A percentile compares a stretch with the other conserved stretches of the same genome.
These are phyloP conservation scores for Aegilops bicornis DNA, from an alignment of 176 grass and related monocot genomes.

Conservation along the genomic window DNA sequence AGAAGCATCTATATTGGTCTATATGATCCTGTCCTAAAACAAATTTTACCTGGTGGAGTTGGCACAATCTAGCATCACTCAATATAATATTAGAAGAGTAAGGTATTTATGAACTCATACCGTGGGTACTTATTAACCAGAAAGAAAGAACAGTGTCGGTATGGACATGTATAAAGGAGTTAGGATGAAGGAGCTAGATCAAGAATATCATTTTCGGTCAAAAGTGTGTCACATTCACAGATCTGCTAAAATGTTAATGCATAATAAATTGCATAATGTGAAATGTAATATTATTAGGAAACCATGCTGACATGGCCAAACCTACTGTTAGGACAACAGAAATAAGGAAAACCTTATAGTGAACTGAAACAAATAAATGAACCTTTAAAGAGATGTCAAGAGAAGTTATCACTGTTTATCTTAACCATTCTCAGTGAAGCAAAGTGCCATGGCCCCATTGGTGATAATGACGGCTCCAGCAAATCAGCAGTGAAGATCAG, in stretches of 20 bases:
- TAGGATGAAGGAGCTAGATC: not conserved
- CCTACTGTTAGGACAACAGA: not conserved
- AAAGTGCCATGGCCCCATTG: not conserved
- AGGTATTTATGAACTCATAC: not conserved
- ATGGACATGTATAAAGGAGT: not conserved
- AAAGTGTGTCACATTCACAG: not conserved
- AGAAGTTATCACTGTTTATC: slow-evolving; percentile 5
- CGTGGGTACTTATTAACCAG: not conserved
- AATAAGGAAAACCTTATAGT: not conserved
- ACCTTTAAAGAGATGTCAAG: slow-evolving; percentile 14
- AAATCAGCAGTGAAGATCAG: slow-evolving; percentile 1
- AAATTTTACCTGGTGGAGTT: not conserved
- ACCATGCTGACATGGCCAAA: not conserved
- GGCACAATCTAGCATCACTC: not conserved
- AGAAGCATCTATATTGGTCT: slow-evolving; percentile 6
- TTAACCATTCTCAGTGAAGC: slow-evolving; percentile 13
- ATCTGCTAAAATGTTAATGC: not conserved
- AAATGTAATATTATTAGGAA: not conserved
- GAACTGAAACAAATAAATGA: not conserved
- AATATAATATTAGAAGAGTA: not conserved
- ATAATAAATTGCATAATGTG: not conserved
- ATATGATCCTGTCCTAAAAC: not conserved
- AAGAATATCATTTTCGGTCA: not conserved
- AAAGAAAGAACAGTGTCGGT: not conserved
- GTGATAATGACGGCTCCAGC: not conserved